Conservation (phyloP, 164 flowering plant genomes). For the Chimonanthus salicifolius region DNA sequence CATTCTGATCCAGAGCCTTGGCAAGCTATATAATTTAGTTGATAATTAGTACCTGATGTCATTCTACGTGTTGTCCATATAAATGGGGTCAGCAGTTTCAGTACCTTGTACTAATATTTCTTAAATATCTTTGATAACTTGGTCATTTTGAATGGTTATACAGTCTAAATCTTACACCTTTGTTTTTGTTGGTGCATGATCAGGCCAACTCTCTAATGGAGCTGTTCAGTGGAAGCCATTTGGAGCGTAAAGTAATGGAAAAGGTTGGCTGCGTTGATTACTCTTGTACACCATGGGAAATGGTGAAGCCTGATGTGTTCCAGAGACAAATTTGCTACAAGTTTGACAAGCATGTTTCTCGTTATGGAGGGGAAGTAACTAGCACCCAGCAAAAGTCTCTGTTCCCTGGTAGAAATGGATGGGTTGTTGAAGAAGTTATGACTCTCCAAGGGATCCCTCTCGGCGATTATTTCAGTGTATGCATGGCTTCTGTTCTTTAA, state of each 20-base stretch:
- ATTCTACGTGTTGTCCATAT: too few relatives aligned
- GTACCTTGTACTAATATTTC: too few relatives aligned
- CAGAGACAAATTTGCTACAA: conserved; percentile 76
- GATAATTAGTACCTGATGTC: too few relatives aligned
- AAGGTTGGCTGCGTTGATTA: conserved; percentile 72
- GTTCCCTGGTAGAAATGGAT: conserved; percentile 55
- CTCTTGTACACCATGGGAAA: conserved; percentile 77
- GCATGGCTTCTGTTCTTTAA: conserved; percentile 7
- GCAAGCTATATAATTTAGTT: too few relatives aligned
- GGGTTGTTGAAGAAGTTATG: conserved; percentile 87
- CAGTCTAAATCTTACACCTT: neutral
- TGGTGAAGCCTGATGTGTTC: conserved; percentile 58
- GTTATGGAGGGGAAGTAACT: conserved; percentile 79
- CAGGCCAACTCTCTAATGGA: conserved; percentile 66
- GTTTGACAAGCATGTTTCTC: conserved; percentile 61
- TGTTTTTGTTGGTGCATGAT: neutral
- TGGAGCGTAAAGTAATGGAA: conserved; percentile 76
- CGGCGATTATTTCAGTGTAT: conserved; percentile 82
- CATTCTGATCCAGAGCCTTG: too few relatives aligned
- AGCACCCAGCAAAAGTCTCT: conserved; percentile 77
- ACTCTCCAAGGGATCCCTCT: conserved; percentile 84
- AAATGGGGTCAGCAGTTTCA: too few relatives aligned
- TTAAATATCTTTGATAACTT: too few relatives aligned
- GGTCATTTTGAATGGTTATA: too few relatives aligned
- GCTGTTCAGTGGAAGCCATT: conserved; percentile 62